These are phyloP conservation scores for Rhizomucor miehei DNA, from an alignment of 371 early-diverging fungal genomes.

Conservation along the genomic window DNA sequence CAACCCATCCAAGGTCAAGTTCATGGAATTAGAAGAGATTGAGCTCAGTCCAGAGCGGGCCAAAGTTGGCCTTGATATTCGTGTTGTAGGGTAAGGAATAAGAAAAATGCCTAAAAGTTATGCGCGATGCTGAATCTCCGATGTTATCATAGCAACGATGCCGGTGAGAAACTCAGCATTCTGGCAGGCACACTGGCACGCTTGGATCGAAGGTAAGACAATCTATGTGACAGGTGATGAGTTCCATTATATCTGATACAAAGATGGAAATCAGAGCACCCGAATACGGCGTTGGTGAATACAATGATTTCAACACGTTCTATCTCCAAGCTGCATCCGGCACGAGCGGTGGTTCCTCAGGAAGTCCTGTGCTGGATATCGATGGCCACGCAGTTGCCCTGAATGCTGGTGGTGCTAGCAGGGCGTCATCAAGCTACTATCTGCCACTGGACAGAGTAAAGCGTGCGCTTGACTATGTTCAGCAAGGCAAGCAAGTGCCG, in stretches of 20 bases:
- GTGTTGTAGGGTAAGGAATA: slow-evolving; percentile 72
- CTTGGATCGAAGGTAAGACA: slow-evolving; percentile 57
- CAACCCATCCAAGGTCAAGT: slow-evolving; percentile 73
- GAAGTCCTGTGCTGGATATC: slow-evolving; percentile 65
- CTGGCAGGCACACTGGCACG: slow-evolving; percentile 75
- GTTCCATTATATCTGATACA: neutral
- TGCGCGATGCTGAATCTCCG: slow-evolving; percentile 2
- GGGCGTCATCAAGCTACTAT: slow-evolving; percentile 56
- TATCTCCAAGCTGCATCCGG: slow-evolving; percentile 70
- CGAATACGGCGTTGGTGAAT: slow-evolving; percentile 65
- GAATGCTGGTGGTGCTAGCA: slow-evolving; percentile 62
- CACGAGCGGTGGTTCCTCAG: slow-evolving; percentile 67
- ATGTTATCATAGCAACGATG: slow-evolving; percentile 14
- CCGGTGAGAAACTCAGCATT: slow-evolving; percentile 26
- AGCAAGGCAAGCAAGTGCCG: slow-evolving; percentile 55
- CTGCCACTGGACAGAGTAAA: slow-evolving; percentile 63
- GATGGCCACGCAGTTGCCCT: slow-evolving; percentile 68
- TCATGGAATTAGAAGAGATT: slow-evolving; percentile 70
- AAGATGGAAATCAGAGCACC: slow-evolving; percentile 50
- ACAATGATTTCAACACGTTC: slow-evolving; percentile 71
- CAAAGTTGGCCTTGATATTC: slow-evolving; percentile 77
- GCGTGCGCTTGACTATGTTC: slow-evolving; percentile 60
- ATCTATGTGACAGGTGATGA: neutral
- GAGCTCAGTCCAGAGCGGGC: slow-evolving; percentile 72
- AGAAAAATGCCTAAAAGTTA: no score